Base-by-base conservation (phyloP, 495 filamentous ascomycete species). In the Trichoderma reesei region DNA sequence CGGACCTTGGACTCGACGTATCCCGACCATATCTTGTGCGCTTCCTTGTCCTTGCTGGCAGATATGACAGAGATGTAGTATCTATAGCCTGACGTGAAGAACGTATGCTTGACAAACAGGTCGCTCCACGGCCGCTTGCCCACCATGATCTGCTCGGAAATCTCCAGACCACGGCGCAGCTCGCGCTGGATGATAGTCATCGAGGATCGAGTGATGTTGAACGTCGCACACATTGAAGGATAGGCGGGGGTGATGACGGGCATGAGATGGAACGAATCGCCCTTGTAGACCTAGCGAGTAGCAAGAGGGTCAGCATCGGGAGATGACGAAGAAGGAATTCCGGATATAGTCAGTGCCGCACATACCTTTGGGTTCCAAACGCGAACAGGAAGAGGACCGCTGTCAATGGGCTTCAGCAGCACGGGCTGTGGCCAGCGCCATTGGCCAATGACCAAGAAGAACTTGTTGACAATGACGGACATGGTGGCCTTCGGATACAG, bases 191-290 rank as follows among this genome's bases (percentile, higher is more conserved):
- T 89, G 59, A 96, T 84, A 41, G 78, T 78, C 78, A 90, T 92
- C 1, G 93, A 95, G 0, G 92, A 96, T 68, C 82, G 77, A 5
- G 88, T 90, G 61, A 98, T 85, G 70, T 96, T 98, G 78, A 96
- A 92, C 0, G 93, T 96, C 3, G 95, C 87, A 70, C 93, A 97
- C 91, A 96, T 96, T 56, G 89, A 92, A 14, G 92, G 94, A 75
- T 96, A 97, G 3, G 95, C 90, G 2, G 94, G 94, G 5, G 90
- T 98, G 70, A 98, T 96, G 69, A 98, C 90, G 59, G 94, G 94
- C 94, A 98, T 98, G 16, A 94, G 75, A 73, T 97, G 93, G 66
- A 82, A 87, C 42, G 83, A 80, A 71, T 98, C 94, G 59, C 83
- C 82, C 65, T 85, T 83, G 70, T 96, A 95, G 42, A 95, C 79